These are phyloP conservation scores for Manihot esculenta DNA, from an alignment of 441 rosid genomes.

Conservation along the genomic window DNA sequence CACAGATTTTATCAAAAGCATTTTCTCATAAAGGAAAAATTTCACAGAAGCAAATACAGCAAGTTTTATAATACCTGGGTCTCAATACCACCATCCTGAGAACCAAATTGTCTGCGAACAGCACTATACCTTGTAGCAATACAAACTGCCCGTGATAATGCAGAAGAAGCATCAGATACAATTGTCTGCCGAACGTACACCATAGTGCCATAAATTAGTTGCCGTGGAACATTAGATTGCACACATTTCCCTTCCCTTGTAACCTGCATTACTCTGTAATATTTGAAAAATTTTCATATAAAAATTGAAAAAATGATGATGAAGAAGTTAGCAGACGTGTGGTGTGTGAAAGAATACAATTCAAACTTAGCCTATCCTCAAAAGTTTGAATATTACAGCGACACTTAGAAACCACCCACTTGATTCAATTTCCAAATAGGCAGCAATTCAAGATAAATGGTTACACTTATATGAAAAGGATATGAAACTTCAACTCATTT, in stretches of 20 bases:
- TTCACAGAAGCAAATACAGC: neutral
- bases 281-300: constrained; percentile 15
- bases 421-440: neutral
- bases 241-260: constrained; percentile 81
- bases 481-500: too few species aligned
- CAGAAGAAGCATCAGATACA: constrained; percentile 81
- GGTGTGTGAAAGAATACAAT: neutral
- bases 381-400: neutral
- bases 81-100: constrained; percentile 66
- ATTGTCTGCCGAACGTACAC: constrained; percentile 81
- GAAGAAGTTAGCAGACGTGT: neutral
- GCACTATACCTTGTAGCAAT: constrained; percentile 95
- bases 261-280: constrained; percentile 74
- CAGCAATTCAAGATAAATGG: constrained; percentile 11
- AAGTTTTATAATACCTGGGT: constrained; percentile 56
- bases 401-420: neutral
- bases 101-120: constrained; percentile 94
- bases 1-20: neutral
- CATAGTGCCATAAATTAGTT: constrained; percentile 90
- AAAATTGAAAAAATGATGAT: neutral
- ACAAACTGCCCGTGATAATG: constrained; percentile 87
- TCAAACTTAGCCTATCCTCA: neutral
- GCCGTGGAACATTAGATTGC: constrained; percentile 82
- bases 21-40: neutral
- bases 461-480: neutral